These are phyloP conservation scores for Synchytrium microbalum DNA, from an alignment of 371 early-diverging fungal species.

Conservation along the genomic window DNA sequence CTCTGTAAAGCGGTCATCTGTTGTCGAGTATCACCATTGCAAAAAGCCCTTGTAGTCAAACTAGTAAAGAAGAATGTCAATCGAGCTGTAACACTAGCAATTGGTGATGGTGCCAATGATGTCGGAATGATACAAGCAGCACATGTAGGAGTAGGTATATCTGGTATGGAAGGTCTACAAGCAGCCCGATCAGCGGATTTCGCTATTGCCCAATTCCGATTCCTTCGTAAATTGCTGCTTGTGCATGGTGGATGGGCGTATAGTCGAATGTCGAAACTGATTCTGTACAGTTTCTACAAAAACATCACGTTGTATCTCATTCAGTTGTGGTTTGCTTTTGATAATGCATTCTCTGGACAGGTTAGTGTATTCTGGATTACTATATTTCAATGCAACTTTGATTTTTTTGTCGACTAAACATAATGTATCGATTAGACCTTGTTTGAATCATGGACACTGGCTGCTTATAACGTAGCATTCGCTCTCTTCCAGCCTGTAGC, in stretches of 20 bases:
- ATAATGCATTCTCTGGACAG: conserved; percentile 75
- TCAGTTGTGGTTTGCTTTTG: conserved; percentile 79
- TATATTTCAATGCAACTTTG: conserved; percentile 11
- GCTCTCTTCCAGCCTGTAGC: conserved; percentile 70
- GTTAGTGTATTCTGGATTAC: conserved; percentile 16
- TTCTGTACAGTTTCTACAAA: conserved; percentile 48
- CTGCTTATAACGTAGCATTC: conserved; percentile 76
- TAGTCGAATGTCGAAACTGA: conserved; percentile 36
- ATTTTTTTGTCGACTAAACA: background rate
- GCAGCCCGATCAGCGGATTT: conserved; percentile 60
- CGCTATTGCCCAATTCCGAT: conserved; percentile 52
- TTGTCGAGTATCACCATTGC: conserved; percentile 90
- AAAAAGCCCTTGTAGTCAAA: conserved; percentile 86
- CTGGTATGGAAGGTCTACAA: conserved; percentile 63
- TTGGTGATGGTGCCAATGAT: conserved; percentile 98
- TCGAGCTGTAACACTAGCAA: conserved; percentile 70
- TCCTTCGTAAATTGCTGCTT: conserved; percentile 39
- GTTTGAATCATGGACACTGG: conserved; percentile 69
- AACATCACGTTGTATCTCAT: conserved; percentile 94
- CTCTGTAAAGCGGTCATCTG: conserved; percentile 73
- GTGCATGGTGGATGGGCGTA: conserved; percentile 54
- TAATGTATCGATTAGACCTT: conserved; percentile 37
- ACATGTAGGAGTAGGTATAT: conserved; percentile 61
- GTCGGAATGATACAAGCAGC: conserved; percentile 89
- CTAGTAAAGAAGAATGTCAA: conserved; percentile 50